Evolutionary conservation across 1,284 basidiomycete species (phyloP).

Genomic region (Leccinum brunneo-olivaceum): DNA sequence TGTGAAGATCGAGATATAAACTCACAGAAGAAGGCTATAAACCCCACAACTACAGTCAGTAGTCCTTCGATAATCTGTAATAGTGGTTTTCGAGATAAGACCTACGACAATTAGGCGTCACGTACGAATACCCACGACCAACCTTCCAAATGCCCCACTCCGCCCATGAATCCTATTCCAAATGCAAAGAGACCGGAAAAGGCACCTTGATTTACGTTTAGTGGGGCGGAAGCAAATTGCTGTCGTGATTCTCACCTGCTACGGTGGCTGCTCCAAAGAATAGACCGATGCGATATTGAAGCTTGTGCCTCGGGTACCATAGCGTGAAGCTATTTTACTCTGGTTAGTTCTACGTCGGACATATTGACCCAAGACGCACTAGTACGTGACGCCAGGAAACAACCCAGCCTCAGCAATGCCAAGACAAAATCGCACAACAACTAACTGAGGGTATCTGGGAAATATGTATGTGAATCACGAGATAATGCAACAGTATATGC

Average conservation of each 20-base stretch:
- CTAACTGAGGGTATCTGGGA: conserved; percentile 51
- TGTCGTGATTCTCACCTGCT: not conserved
- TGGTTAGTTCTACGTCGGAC: conserved; percentile 2
- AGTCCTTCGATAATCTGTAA: conserved; percentile 39
- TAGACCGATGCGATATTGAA: conserved; percentile 34
- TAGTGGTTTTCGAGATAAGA: not conserved
- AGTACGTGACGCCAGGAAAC: conserved; percentile 65
- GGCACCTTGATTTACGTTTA: not conserved
- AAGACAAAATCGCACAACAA: conserved; percentile 52
- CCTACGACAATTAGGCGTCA: not conserved
- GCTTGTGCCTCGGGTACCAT: conserved; percentile 33
- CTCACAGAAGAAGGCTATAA: conserved; percentile 29
- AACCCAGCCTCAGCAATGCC: conserved; percentile 66
- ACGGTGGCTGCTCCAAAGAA: conserved; percentile 33
- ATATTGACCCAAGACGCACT: conserved; percentile 38
- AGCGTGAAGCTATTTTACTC: conserved; percentile 20
- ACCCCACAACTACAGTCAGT: conserved; percentile 29
- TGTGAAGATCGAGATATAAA: not conserved
- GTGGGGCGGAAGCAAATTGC: not conserved
- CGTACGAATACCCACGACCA: conserved; percentile 35
- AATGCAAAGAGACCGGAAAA: conserved; percentile 4
- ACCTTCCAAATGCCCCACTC: conserved; percentile 1
- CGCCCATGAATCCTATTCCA: not conserved
- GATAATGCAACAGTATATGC: not conserved
- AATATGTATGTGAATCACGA: not conserved